Percentiles rank a stretch among this genome's conserved stretches.
These are phyloP conservation scores for Aspergillus baeticus DNA, from an alignment of 495 filamentous ascomycete species.

Conservation along the genomic window DNA sequence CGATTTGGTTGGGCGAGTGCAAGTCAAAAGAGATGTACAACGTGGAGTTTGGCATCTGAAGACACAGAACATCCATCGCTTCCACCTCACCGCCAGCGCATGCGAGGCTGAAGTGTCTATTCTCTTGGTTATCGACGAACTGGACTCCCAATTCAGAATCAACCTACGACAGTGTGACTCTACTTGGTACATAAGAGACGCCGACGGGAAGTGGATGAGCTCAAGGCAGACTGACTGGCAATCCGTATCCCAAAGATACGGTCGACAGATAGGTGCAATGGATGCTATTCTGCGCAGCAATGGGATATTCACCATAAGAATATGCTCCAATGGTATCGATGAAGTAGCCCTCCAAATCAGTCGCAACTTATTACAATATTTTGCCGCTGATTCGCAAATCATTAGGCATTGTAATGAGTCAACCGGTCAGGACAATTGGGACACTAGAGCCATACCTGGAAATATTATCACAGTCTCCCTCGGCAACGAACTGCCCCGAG, in stretches of 20 bases:
- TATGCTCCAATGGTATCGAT: constrained; percentile 24
- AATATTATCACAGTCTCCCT: constrained; percentile 34
- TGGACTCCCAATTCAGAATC: constrained; percentile 5
- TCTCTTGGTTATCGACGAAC: constrained; percentile 26
- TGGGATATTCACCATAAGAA: constrained; percentile 44
- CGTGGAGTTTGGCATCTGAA: constrained; percentile 27
- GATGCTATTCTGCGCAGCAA: constrained; percentile 49
- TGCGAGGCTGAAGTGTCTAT: constrained; percentile 10
- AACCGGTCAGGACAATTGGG: not conserved
- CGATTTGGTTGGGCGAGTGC: constrained; percentile 42
- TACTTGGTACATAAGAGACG: constrained; percentile 16
- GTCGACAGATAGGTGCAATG: constrained; percentile 49
- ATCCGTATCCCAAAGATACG: constrained; percentile 27
- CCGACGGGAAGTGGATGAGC: constrained; percentile 19
- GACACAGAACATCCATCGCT: constrained; percentile 40
- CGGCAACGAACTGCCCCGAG: constrained; percentile 12
- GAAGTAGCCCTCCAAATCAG: constrained; percentile 53
- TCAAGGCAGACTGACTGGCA: constrained; percentile 24
- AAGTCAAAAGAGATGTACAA: constrained; percentile 21
- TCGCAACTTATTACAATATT: constrained; percentile 60
- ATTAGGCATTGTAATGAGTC: constrained; percentile 11
- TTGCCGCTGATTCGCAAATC: constrained; percentile 54
- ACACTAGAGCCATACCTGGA: constrained; percentile 16
- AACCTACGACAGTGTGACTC: constrained; percentile 1
- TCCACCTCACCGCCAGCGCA: constrained; percentile 26